A percentile compares a stretch with the other conserved stretches of the same genome.
These are phyloP conservation scores for Calonectria honghensis DNA, from an alignment of 2,329 filamentous ascomycete genomes.

Conservation along the genomic window DNA sequence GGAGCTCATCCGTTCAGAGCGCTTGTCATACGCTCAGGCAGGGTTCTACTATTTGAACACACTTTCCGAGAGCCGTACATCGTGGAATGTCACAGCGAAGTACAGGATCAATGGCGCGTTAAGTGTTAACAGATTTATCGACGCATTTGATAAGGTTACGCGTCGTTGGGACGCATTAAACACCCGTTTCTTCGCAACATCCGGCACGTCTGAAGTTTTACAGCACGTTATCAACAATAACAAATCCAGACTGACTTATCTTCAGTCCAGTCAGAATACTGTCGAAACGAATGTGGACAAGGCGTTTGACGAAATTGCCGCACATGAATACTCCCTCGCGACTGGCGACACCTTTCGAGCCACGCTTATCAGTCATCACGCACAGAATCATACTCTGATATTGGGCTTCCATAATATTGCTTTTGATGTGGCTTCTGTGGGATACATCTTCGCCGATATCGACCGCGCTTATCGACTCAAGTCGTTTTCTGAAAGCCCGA, in stretches of 20 bases:
- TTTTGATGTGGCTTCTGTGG: conserved; percentile 62
- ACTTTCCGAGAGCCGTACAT: neutral
- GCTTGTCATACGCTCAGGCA: too few relatives aligned
- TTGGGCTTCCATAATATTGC: conserved; percentile 69
- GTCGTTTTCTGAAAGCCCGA: neutral
- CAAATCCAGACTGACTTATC: too few relatives aligned
- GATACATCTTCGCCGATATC: neutral
- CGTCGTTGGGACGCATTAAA: too few relatives aligned
- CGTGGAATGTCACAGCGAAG: neutral
- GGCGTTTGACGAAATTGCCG: too few relatives aligned
- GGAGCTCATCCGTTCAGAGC: too few relatives aligned
- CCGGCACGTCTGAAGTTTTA: too few relatives aligned
- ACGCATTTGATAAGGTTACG: neutral
- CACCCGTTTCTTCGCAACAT: neutral
- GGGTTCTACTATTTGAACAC: neutral
- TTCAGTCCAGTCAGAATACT: too few relatives aligned
- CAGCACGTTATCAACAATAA: neutral
- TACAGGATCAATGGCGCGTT: neutral
- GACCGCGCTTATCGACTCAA: neutral
- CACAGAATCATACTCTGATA: conserved; percentile 61
- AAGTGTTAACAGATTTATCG: neutral
- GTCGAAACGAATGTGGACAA: too few relatives aligned
- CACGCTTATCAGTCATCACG: neutral
- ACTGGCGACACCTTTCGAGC: neutral
- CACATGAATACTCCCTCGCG: too few relatives aligned